phyloP scores from a whole-genome alignment of 768 basidiomycete species.

The Termitomyces sp. region DNA sequence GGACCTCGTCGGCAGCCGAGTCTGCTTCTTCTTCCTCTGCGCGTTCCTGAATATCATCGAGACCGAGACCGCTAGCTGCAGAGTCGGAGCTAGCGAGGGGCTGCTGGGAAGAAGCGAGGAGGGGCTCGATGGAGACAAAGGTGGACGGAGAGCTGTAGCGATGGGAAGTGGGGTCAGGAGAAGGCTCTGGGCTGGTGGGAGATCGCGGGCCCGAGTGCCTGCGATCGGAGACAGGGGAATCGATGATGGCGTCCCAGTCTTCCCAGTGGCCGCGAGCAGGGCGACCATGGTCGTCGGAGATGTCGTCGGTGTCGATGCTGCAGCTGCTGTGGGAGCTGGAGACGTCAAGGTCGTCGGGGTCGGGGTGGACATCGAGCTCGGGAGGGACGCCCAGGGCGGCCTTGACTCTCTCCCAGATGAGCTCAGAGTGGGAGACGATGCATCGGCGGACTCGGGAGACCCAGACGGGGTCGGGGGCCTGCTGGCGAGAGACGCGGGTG shows the following conservation, averaged over 20 bases:
- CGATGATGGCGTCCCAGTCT: slow-evolving; percentile 40
- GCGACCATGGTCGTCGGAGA: slow-evolving; percentile 35
- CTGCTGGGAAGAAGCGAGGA: slow-evolving; percentile 29
- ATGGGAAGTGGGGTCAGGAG: slow-evolving; percentile 2
- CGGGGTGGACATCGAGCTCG: slow-evolving; percentile 66
- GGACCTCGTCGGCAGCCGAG: not conserved
- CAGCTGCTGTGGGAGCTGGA: slow-evolving; percentile 11
- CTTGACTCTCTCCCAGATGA: slow-evolving; percentile 90
- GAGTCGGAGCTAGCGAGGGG: slow-evolving; percentile 7
- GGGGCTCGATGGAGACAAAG: slow-evolving; percentile 42
- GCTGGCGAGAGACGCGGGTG: slow-evolving; percentile 52
- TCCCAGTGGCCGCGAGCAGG: slow-evolving; percentile 34
- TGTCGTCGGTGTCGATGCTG: slow-evolving; percentile 30
- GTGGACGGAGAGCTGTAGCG: slow-evolving; percentile 4
- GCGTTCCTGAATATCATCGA: slow-evolving; percentile 63
- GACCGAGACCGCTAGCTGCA: slow-evolving; percentile 16
- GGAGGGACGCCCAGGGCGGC: slow-evolving; percentile 84
- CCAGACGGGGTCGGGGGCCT: slow-evolving; percentile 69
- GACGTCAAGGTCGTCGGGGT: slow-evolving; percentile 21
- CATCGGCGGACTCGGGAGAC: slow-evolving; percentile 67
- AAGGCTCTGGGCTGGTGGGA: too few species aligned
- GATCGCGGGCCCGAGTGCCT: slow-evolving; percentile 1
- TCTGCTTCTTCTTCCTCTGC: slow-evolving; percentile 50
- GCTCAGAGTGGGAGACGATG: slow-evolving; percentile 70
- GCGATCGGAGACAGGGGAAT: slow-evolving; percentile 31